Percentiles rank a stretch among this genome's conserved stretches.
These are phyloP conservation scores for Hippophae gyantsensis DNA, from an alignment of 306 rosid genomes.

Conservation along the genomic window DNA sequence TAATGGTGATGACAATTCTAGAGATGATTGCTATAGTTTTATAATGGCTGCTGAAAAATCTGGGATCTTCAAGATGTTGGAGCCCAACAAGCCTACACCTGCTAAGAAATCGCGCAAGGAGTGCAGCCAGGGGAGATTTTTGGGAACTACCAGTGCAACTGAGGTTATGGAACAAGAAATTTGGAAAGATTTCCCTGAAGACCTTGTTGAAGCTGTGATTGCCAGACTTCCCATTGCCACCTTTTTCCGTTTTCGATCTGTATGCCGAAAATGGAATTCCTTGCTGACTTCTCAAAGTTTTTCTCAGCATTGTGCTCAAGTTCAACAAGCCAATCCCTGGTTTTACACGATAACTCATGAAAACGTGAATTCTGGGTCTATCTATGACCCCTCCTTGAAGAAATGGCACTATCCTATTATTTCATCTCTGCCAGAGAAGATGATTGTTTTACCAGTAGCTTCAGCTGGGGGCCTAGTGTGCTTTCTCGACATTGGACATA, in stretches of 20 bases:
- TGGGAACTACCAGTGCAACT: constrained; percentile 28
- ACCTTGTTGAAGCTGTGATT: constrained; percentile 70
- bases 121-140: constrained; percentile 40
- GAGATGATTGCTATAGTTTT: constrained; percentile 55
- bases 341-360: constrained; percentile 74
- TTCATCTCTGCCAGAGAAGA: constrained; percentile 43
- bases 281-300: constrained; percentile 64
- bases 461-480: constrained; percentile 95
- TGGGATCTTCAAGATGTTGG: constrained; percentile 40
- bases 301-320: constrained; percentile 51
- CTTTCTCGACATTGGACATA: constrained; percentile 56
- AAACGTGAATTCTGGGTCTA: constrained; percentile 60
- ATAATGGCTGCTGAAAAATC: constrained; percentile 62
- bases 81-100: constrained; percentile 52
- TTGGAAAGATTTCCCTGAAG: constrained; percentile 87
- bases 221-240: constrained; percentile 77
- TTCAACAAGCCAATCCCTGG: constrained; percentile 64
- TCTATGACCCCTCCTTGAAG: constrained; percentile 75
- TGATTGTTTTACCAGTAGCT: constrained; percentile 66
- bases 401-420: constrained; percentile 77
- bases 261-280: constrained; percentile 74
- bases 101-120: constrained; percentile 56
- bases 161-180: constrained; percentile 66
- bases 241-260: constrained; percentile 71
- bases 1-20: constrained; percentile 48